Base-by-base conservation (phyloP, 2,329 filamentous ascomycete species). In the Seiridium cupressi region DNA sequence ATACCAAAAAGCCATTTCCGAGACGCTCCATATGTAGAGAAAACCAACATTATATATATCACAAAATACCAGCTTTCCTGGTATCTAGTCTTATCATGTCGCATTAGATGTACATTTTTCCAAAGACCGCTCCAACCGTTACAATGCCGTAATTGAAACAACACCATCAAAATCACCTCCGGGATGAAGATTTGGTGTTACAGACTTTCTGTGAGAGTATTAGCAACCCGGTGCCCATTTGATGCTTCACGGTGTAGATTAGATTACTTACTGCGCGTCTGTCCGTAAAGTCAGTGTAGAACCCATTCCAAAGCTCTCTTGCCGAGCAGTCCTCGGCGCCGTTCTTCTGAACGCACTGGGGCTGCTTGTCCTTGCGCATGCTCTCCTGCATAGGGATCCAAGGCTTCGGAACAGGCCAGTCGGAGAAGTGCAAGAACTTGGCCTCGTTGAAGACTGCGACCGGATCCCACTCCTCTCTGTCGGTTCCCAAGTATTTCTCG, bases 361-460 rank as follows among this genome's bases (percentile, higher is more conserved):
- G 75, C 61, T 76, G 70, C 40, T 67, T 63, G 6, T 67, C 62
- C 36, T 65, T 18, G 44, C 72, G 68, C 44, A 67, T 36, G 5
- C 58, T 38, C n/a, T 71, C 68, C 5, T 66, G 59, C 65, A 68
- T 66, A 1, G 60, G 11, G 31, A 73, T 61, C 80, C 80, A 82
- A 0, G 80, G 80, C 61, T 91, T 91, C 0, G 88, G 87, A 5
- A 90, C 66, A 1, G 89, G 89, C 85, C 85, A 89, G 68, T 92
- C 89, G 10, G 84, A 88, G 70, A 91, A 91, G 70, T 91, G 89
- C 2, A 91, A 76, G 4, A 89, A 79, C 63, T 89, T 90, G 5
- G 86, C 84, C 66, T 89, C 85, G 11, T 79, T 79, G 57, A 84
- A 76, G 1, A 80, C 78, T 46, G 65, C 61, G n/a, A 73, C 67